These are phyloP conservation scores for Limtongia smithiae DNA, from an alignment of 805 yeast species.

Conservation along the genomic window DNA sequence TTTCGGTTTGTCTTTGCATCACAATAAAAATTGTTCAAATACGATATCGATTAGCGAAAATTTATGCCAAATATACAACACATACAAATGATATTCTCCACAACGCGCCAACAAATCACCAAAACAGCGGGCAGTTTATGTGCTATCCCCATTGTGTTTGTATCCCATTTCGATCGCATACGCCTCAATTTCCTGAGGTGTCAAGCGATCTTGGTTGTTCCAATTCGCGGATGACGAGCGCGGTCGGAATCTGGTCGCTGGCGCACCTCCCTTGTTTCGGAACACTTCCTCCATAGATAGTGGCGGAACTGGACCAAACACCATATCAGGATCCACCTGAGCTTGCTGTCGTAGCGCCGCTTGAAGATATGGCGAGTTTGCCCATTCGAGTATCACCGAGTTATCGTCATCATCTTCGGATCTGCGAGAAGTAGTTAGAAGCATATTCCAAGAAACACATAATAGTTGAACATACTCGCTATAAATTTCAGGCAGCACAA, in stretches of 20 bases:
- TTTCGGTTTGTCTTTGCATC: no score
- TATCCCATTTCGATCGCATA: conserved; percentile 50
- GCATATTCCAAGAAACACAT: background rate
- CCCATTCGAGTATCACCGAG: conserved; percentile 56
- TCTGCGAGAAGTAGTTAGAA: conserved; percentile 26
- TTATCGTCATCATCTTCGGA: conserved; percentile 54
- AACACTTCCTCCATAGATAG: conserved; percentile 69
- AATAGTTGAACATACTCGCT: conserved; percentile 30
- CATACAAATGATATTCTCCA: no score
- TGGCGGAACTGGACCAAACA: conserved; percentile 74
- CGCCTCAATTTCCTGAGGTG: conserved; percentile 46
- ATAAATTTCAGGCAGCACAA: conserved; percentile 34
- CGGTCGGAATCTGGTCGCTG: conserved; percentile 47
- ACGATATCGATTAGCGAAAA: no score
- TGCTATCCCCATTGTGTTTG: no score
- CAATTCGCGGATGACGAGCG: conserved; percentile 54
- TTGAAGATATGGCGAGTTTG: conserved; percentile 54
- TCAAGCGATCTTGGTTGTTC: conserved; percentile 47
- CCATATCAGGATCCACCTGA: conserved; percentile 56
- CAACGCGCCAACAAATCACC: no score
- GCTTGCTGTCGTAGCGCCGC: conserved; percentile 47
- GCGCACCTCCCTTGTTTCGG: conserved; percentile 38
- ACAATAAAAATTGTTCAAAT: background rate
- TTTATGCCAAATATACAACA: no score
- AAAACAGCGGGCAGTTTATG: no score